Evolutionary conservation across 177 flowering plant species (phyloP), one percentile per base, ranked within the genome.

Genomic region (Telopea speciosissima): DNA sequence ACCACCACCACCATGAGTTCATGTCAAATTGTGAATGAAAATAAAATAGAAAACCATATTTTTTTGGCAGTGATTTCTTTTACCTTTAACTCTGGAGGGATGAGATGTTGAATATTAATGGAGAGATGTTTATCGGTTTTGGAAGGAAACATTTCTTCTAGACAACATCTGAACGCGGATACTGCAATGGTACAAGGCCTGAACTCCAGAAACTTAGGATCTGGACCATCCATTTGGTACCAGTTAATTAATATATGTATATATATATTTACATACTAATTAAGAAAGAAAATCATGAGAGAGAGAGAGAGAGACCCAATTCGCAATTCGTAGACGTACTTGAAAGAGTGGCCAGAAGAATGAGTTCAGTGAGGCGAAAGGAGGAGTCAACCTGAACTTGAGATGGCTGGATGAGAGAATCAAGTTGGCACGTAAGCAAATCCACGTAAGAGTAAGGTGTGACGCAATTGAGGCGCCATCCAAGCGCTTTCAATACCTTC

Each of bases 391-490:
- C 58, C 3, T 65, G 79, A 62, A 72, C n/a, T n/a, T n/a, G 65
- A 36, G 71, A 66, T 59, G 76, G 74, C 26, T 74, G 80, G 42
- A n/a, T n/a, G n/a, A 78, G 58, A 23, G 68, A 68, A 61, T 79
- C 75, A 21, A 73, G 56, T 24, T 68, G 72, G 63, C 76, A 68
- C 21, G 66, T 54, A 52, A 90, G 62, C 65, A 84, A 67, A 60
- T 85, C 85, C 14, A 79, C 60, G 66, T 78, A 86, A 22, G 89
- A 82, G 75, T 82, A 81, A n/a, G 89, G 49, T 0, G 96, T 88
- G 23, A 77, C 63, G 56, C 81, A 77, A 26, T 69, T 60, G 24
- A 87, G 75, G 16, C 78, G 85, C 96, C 96, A 90, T 24, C 42
- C 77, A 56, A 90, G 66, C 3, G 78, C 76, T 73, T 81, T 49